Percentiles rank a stretch among this genome's conserved stretches.
These are phyloP conservation scores for Alternaria incomplexa DNA, from an alignment of 2,329 filamentous ascomycete genomes.

Conservation along the genomic window DNA sequence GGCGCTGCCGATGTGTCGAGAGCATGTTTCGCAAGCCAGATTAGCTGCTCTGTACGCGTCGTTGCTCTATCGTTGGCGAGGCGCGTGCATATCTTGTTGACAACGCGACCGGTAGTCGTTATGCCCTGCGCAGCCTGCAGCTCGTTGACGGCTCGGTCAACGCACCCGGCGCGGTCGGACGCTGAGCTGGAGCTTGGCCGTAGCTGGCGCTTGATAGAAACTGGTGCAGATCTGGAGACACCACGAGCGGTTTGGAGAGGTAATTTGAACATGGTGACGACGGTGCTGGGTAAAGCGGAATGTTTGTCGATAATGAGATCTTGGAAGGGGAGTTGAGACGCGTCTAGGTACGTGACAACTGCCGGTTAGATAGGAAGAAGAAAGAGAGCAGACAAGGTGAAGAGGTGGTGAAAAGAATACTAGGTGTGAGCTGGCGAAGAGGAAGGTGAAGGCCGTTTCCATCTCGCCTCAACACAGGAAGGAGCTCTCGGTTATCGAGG, in stretches of 20 bases:
- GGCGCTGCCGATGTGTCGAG: slow-evolving; percentile 4
- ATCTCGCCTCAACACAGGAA: not conserved
- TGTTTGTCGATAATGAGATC: not conserved
- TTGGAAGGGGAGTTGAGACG: not conserved
- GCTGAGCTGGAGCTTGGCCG: not conserved
- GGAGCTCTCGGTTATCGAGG: not conserved
- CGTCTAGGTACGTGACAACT: not conserved
- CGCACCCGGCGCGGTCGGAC: not conserved
- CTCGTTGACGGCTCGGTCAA: not conserved
- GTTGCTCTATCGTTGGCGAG: slow-evolving; percentile 6
- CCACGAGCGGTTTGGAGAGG: not conserved
- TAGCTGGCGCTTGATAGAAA: not conserved
- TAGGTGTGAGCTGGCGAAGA: not conserved
- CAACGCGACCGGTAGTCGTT: slow-evolving; percentile 6
- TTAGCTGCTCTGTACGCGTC: slow-evolving; percentile 14
- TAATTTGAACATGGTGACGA: slow-evolving; percentile 1
- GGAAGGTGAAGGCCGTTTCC: not conserved
- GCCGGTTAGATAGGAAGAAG: not conserved
- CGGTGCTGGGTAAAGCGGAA: not conserved
- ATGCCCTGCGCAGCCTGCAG: not conserved
- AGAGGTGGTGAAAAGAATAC: not conserved
- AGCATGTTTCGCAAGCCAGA: slow-evolving; percentile 22
- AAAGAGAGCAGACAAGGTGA: not conserved
- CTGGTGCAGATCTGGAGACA: not conserved
- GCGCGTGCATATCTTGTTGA: slow-evolving; percentile 1